Evolutionary conservation across 2,329 filamentous ascomycete genomes (phyloP).

Genomic region (Macrophomina phaseolina): DNA sequence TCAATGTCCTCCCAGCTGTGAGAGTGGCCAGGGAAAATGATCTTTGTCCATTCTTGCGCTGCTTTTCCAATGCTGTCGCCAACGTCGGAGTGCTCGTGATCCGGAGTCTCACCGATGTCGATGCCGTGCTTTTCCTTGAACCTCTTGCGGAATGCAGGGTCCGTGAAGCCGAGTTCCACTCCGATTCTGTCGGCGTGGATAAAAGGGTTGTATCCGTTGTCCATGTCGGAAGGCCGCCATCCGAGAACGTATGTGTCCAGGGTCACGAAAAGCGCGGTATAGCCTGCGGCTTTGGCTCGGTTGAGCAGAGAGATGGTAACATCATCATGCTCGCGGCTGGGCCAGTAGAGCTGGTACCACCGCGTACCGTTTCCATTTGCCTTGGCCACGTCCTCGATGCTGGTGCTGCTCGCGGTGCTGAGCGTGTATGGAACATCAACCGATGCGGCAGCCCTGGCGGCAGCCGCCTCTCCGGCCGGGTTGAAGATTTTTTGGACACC

Average conservation of each 20-base stretch:
- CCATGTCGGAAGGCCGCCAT: constrained; percentile 73
- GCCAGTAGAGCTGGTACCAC: constrained; percentile 82
- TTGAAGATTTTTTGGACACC: constrained; percentile 74
- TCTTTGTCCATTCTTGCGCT: constrained; percentile 42
- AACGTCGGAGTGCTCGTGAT: constrained; percentile 36
- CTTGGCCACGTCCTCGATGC: constrained; percentile 69
- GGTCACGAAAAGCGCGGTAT: constrained; percentile 71
- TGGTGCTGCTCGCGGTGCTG: constrained; percentile 67
- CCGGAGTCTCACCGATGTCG: constrained; percentile 41
- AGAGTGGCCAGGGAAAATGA: constrained; percentile 43
- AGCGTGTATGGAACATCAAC: constrained; percentile 70
- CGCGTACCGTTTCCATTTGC: constrained; percentile 63
- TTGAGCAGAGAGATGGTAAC: constrained; percentile 68
- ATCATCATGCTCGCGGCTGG: constrained; percentile 65
- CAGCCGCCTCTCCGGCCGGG: constrained; percentile 66
- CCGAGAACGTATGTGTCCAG: constrained; percentile 72
- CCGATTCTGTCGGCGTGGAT: constrained; percentile 42
- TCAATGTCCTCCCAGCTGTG: constrained; percentile 43
- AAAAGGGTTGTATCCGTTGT: constrained; percentile 67
- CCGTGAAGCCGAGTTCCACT: constrained; percentile 43
- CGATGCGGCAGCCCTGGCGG: constrained; percentile 66
- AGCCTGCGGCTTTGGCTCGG: constrained; percentile 67
- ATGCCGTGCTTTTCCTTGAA: constrained; percentile 40
- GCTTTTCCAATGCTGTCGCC: constrained; percentile 5
- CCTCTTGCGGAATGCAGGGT: constrained; percentile 44